These are phyloP conservation scores for Chrysanthemum seticuspe DNA, from an alignment of 129 eudicot genomes.

Conservation along the genomic window DNA sequence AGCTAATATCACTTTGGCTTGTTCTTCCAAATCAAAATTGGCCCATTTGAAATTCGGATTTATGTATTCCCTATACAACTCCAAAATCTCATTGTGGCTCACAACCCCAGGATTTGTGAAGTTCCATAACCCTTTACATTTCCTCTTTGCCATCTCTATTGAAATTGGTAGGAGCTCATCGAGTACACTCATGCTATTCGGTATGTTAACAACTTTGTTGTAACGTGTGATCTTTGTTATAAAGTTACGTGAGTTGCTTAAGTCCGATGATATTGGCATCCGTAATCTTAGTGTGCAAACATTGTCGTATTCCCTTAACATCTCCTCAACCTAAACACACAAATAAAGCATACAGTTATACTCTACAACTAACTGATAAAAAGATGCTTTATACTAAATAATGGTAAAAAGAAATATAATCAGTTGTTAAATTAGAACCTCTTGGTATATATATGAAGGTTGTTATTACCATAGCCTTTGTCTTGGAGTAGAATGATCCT, in stretches of 20 bases:
- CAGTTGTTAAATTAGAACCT: not conserved
- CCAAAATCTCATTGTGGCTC: conserved; percentile 46
- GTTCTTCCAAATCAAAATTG: conserved; percentile 40
- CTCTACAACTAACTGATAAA: not conserved
- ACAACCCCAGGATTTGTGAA: conserved; percentile 47
- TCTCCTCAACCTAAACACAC: conserved; percentile 37
- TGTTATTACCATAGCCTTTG: conserved; percentile 41
- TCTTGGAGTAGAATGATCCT: conserved; percentile 44
- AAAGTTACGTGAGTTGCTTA: conserved; percentile 38
- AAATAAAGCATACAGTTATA: conserved; percentile 2
- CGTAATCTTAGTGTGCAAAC: conserved; percentile 38
- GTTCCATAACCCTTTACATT: conserved; percentile 44
- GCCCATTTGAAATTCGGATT: conserved; percentile 38
- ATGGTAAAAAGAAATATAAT: not conserved
- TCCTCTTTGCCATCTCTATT: conserved; percentile 44
- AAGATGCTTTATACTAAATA: not conserved
- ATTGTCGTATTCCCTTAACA: conserved; percentile 33
- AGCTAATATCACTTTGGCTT: conserved; percentile 44
- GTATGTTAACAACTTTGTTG: conserved; percentile 47
- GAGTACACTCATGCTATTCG: conserved; percentile 36
- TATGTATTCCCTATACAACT: conserved; percentile 33
- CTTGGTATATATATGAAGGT: not conserved
- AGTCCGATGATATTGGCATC: conserved; percentile 45
- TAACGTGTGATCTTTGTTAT: conserved; percentile 43
- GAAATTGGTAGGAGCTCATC: conserved; percentile 43